These are phyloP conservation scores for Elsinoe australis DNA, from an alignment of 2,329 filamentous ascomycete species.

Conservation along the genomic window DNA sequence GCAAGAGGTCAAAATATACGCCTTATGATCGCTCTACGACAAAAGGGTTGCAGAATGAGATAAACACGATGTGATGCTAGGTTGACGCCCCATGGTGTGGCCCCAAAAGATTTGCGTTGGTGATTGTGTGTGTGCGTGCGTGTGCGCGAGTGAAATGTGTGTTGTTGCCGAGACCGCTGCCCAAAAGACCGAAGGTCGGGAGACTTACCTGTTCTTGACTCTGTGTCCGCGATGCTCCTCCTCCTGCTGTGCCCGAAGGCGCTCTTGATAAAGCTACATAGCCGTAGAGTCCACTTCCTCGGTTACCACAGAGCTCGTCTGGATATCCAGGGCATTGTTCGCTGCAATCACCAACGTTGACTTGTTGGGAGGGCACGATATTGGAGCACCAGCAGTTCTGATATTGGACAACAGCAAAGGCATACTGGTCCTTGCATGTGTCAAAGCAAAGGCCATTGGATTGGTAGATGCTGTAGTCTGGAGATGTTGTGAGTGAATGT, in stretches of 20 bases:
- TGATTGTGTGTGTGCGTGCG: neutral
- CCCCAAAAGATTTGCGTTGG: neutral
- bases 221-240: slow-evolving; percentile 27
- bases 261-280: slow-evolving; percentile 52
- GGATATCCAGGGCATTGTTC: slow-evolving; percentile 61
- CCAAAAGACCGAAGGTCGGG: neutral
- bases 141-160: neutral
- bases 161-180: no score
- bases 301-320: slow-evolving; percentile 57
- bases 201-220: slow-evolving; percentile 15
- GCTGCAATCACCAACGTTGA: slow-evolving; percentile 45
- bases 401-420: slow-evolving; percentile 61
- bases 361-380: slow-evolving; percentile 48
- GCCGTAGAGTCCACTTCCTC: slow-evolving; percentile 47
- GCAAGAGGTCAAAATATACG: slow-evolving; percentile 16
- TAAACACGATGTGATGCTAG: slow-evolving; percentile 1
- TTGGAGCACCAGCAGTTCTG: slow-evolving; percentile 69
- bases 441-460: slow-evolving; percentile 62
- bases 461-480: slow-evolving; percentile 42
- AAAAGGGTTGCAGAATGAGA: neutral
- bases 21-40: neutral
- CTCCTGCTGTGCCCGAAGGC: slow-evolving; percentile 52
- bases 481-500: neutral
- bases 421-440: slow-evolving; percentile 51
- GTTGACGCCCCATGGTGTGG: neutral